Conservation (phyloP, 768 basidiomycete species). For the Rhodotorula kratochvilovae region DNA sequence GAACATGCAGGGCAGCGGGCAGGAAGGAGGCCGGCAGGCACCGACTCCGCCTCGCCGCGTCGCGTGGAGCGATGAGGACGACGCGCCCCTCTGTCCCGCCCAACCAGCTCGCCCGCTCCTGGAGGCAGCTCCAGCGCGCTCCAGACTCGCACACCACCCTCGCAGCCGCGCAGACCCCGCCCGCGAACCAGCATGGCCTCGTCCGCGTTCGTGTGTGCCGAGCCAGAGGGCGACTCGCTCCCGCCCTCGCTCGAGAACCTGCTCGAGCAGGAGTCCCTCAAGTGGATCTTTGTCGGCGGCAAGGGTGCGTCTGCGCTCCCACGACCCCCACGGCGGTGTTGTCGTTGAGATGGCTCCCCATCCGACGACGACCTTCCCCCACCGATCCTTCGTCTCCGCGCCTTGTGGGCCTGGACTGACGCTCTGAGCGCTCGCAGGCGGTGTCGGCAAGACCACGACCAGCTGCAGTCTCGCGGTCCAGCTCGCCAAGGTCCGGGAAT, state of each 20-base stretch:
- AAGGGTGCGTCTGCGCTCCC: constrained; percentile 73
- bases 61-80: too few relatives aligned
- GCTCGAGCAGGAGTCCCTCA: constrained; percentile 72
- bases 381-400: too few relatives aligned
- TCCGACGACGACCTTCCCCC: too few relatives aligned
- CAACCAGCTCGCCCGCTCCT: too few relatives aligned
- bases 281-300: constrained; percentile 99
- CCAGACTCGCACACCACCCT: too few relatives aligned
- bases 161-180: neutral
- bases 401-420: neutral
- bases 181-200: constrained; percentile 4
- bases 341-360: too few relatives aligned
- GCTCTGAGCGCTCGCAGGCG: neutral
- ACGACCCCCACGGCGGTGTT: too few relatives aligned
- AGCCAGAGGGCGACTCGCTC: constrained; percentile 57
- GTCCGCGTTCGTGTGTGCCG: constrained; percentile 22
- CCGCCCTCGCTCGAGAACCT: constrained; percentile 88
- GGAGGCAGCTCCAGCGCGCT: neutral
- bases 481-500: constrained; percentile 79
- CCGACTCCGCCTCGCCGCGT: too few relatives aligned
- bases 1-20: too few relatives aligned
- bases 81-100: too few relatives aligned
- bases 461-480: constrained; percentile 98
- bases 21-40: too few relatives aligned
- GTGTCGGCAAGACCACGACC: constrained; percentile 85